phyloP scores from a whole-genome alignment of 768 basidiomycete genomes.

The Pleurotus eryngii region DNA sequence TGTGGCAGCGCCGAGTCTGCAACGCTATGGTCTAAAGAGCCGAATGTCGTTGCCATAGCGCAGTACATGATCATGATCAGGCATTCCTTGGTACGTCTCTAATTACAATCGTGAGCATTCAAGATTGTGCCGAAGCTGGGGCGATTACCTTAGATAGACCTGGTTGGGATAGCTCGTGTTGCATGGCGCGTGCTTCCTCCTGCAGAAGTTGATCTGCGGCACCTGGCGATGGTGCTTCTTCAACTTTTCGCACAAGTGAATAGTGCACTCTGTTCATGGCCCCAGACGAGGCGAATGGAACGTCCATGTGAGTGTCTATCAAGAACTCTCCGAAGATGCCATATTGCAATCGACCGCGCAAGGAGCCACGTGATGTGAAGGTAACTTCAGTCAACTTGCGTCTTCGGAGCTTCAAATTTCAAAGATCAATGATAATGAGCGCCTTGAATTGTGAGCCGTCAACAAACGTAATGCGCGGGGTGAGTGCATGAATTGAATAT shows the following conservation, averaged over 20 bases:
- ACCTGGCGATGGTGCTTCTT: slow-evolving; percentile 53
- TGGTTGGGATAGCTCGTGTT: slow-evolving; percentile 47
- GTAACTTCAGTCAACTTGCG: too few relatives aligned
- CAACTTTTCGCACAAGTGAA: slow-evolving; percentile 68
- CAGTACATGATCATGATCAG: slow-evolving; percentile 74
- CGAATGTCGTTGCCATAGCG: slow-evolving; percentile 44
- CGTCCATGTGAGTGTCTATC: slow-evolving; percentile 41
- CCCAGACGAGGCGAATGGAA: slow-evolving; percentile 76
- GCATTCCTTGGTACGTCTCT: slow-evolving; percentile 66
- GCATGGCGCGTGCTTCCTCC: slow-evolving; percentile 56
- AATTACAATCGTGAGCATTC: slow-evolving; percentile 13
- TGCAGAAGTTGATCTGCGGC: slow-evolving; percentile 60
- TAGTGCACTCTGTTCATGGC: slow-evolving; percentile 77
- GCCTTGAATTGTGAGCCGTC: too few relatives aligned
- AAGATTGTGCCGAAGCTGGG: slow-evolving; percentile 3
- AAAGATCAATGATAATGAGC: too few relatives aligned
- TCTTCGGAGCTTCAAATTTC: too few relatives aligned
- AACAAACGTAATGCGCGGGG: too few relatives aligned
- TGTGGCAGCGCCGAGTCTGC: slow-evolving; percentile 73
- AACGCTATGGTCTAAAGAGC: slow-evolving; percentile 36
- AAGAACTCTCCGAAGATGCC: background rate
- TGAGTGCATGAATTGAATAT: background rate
- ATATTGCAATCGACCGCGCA: too few relatives aligned
- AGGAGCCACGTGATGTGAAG: too few relatives aligned
- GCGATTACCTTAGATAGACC: slow-evolving; percentile 45